These are phyloP conservation scores for Wallemia ichthyophaga DNA, from an alignment of 1,284 basidiomycete genomes.

Conservation along the genomic window DNA sequence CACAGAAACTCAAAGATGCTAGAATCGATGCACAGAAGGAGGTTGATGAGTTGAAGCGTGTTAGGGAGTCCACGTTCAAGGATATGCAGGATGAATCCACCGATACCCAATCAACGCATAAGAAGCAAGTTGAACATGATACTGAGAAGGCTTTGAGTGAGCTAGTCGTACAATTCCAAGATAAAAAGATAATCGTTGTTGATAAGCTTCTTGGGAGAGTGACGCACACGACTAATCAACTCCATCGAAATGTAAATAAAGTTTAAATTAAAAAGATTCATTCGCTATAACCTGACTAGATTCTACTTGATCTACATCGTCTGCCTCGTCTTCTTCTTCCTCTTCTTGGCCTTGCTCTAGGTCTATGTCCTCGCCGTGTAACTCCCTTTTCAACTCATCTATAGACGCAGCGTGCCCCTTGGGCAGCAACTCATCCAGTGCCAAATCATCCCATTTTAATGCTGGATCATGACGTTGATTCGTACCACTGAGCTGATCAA, in stretches of 20 bases:
- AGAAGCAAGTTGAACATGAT: neutral
- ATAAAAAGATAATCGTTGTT: neutral
- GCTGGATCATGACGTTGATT: neutral
- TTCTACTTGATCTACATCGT: neutral
- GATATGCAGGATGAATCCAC: neutral
- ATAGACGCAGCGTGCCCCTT: neutral
- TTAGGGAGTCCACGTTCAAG: neutral
- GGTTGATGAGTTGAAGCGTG: neutral
- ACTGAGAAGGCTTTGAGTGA: neutral
- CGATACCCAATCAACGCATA: neutral
- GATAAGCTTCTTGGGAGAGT: neutral
- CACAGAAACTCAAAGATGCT: neutral
- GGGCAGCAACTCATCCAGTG: neutral
- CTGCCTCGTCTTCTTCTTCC: neutral
- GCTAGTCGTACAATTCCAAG: neutral
- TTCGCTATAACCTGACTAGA: no score
- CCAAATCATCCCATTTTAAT: neutral
- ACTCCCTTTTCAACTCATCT: neutral
- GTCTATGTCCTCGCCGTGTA: neutral
- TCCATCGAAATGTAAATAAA: no score
- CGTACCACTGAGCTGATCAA: neutral
- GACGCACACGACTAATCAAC: neutral
- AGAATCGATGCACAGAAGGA: neutral
- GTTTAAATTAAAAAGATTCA: no score
- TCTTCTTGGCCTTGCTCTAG: neutral